Percentiles rank a stretch among this genome's conserved stretches.
Conservation (phyloP, 176 grass and related monocot genomes). For the Typha latifolia region DNA sequence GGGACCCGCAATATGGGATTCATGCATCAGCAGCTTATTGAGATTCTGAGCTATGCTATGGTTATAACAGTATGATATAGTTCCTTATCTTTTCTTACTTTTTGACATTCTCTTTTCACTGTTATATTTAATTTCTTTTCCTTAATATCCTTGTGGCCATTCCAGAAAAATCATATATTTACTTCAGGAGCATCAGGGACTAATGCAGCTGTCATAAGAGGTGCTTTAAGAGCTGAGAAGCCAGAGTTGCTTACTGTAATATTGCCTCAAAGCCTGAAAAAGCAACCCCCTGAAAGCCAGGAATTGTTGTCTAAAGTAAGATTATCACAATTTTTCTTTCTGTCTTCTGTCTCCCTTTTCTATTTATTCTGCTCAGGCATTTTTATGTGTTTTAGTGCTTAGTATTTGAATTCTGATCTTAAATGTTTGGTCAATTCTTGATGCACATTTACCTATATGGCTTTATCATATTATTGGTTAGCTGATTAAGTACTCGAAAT, state of each 20-base stretch:
- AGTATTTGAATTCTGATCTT: no score
- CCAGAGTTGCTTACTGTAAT: slow-evolving; percentile 96
- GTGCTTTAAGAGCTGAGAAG: slow-evolving; percentile 97
- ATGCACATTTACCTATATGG: no score
- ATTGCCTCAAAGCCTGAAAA: slow-evolving; percentile 94
- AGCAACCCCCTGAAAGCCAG: slow-evolving; percentile 92
- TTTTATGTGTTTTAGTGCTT: no score
- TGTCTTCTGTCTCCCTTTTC: no score
- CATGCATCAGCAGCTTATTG: slow-evolving; percentile 99
- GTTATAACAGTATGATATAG: slow-evolving; percentile 66
- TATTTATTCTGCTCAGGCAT: no score
- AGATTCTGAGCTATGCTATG: slow-evolving; percentile 99
- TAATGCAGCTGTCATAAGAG: slow-evolving; percentile 98
- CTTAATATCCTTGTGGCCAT: slow-evolving; percentile 15
- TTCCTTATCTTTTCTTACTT: not conserved
- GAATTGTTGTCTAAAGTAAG: slow-evolving; percentile 93
- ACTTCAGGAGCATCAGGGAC: slow-evolving; percentile 96
- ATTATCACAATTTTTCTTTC: slow-evolving; percentile 7
- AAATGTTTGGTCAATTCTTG: no score
- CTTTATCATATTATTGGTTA: no score
- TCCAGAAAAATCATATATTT: slow-evolving; percentile 99
- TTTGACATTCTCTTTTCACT: not conserved
- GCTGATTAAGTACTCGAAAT: no score
- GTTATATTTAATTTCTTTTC: not conserved
- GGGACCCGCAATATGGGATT: slow-evolving; percentile 96